Percentiles rank a stretch among this genome's conserved stretches.
phyloP scores from a whole-genome alignment of 305 asterid species.

The Nicotiana rustica region DNA sequence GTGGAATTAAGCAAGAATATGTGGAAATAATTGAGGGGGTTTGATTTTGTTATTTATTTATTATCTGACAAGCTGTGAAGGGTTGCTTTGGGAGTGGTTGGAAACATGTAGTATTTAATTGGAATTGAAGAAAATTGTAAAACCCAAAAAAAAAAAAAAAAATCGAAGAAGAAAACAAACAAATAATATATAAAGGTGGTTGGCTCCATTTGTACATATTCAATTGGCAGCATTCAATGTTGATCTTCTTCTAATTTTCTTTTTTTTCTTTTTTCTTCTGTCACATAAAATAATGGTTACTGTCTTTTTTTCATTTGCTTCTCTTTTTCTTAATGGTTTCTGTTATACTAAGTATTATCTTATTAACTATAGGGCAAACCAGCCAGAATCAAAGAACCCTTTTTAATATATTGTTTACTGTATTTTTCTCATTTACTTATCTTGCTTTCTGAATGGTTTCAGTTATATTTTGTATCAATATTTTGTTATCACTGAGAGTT shows the following conservation, averaged over 20 bases:
- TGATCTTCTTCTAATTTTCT: neutral
- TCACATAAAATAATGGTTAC: neutral
- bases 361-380: neutral
- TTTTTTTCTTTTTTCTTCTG: neutral
- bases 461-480: too few relatives aligned
- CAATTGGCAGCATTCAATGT: slow-evolving; percentile 29
- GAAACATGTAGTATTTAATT: slow-evolving; percentile 8
- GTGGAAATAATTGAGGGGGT: slow-evolving; percentile 26
- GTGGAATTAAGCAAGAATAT: slow-evolving; percentile 24
- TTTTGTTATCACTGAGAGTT: too few relatives aligned
- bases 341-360: neutral
- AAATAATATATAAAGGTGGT: slow-evolving; percentile 19
- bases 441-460: too few relatives aligned
- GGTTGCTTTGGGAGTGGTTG: slow-evolving; percentile 20
- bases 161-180: slow-evolving; percentile 16
- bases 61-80: slow-evolving; percentile 24
- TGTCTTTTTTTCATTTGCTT: slow-evolving; percentile 1
- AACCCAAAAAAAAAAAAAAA: neutral
- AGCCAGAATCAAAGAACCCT: neutral
- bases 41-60: neutral
- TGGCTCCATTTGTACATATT: slow-evolving; percentile 28
- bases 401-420: neutral
- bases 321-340: neutral
- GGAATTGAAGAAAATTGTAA: neutral
- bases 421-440: neutral